These are phyloP conservation scores for Gracilaria domingensis DNA, from an alignment of 23 red algal species.

Conservation along the genomic window DNA sequence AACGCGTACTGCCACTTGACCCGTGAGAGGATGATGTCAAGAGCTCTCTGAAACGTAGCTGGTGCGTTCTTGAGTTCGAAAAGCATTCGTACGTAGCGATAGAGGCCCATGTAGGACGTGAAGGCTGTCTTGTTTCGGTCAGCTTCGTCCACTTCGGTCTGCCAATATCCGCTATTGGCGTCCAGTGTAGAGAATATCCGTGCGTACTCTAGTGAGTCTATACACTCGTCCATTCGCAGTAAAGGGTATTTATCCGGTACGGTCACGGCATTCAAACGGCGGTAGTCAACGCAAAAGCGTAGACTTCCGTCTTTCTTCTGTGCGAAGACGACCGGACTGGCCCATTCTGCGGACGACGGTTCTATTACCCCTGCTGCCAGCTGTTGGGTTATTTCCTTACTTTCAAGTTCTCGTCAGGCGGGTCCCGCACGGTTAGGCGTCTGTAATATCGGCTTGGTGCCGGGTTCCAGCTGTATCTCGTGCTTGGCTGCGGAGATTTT, in stretches of 20 bases:
- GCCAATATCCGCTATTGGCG: conserved; percentile 51
- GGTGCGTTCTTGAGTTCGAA: conserved; percentile 57
- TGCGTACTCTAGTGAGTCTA: conserved; percentile 54
- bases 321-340: conserved; percentile 26
- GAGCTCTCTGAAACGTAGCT: conserved; percentile 45
- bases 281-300: conserved; percentile 51
- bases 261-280: conserved; percentile 26
- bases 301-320: conserved; percentile 15
- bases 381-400: not conserved
- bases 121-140: conserved; percentile 45
- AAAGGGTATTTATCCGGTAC: conserved; percentile 35
- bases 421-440: not conserved
- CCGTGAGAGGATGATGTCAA: conserved; percentile 47
- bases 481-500: not conserved
- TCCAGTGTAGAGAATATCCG: conserved; percentile 42
- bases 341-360: conserved; percentile 1
- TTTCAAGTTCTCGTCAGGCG: not conserved
- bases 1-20: conserved; percentile 18
- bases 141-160: conserved; percentile 37
- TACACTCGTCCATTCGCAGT: conserved; percentile 57
- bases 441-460: not conserved
- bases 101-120: conserved; percentile 36
- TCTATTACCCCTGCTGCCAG: conserved; percentile 15
- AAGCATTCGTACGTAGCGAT: conserved; percentile 32
- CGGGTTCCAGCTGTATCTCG: conserved; percentile 26